phyloP scores from a whole-genome alignment of 768 basidiomycete species.

The Boletus fagicola region DNA sequence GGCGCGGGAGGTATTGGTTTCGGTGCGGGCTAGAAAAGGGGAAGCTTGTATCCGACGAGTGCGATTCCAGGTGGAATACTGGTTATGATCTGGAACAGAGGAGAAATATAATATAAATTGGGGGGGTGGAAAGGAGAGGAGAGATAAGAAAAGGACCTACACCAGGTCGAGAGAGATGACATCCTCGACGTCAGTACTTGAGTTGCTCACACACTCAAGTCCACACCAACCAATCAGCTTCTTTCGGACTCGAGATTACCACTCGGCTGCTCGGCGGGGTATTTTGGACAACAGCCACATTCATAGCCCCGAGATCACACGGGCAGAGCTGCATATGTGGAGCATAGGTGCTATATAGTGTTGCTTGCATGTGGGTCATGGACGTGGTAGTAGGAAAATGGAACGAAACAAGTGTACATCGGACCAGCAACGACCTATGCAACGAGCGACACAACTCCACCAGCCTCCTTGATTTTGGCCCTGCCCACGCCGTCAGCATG shows the following conservation, averaged over 20 bases:
- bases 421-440: slow-evolving; percentile 51
- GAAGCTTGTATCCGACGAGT: slow-evolving; percentile 50
- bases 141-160: slow-evolving; percentile 26
- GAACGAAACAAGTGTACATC: slow-evolving; percentile 27
- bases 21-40: slow-evolving; percentile 52
- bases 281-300: not conserved
- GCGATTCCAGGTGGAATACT: slow-evolving; percentile 59
- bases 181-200: slow-evolving; percentile 17
- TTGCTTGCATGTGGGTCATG: not conserved
- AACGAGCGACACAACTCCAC: slow-evolving; percentile 89
- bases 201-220: not conserved
- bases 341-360: not conserved
- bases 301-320: not conserved
- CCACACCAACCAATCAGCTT: not conserved
- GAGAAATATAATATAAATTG: not conserved
- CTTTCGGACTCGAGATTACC: not conserved
- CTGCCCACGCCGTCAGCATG: slow-evolving; percentile 31
- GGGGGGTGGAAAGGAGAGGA: not conserved
- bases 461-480: slow-evolving; percentile 87
- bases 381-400: not conserved
- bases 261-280: slow-evolving; percentile 5
- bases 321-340: not conserved
- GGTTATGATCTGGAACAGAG: slow-evolving; percentile 40
- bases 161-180: slow-evolving; percentile 39
- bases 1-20: slow-evolving; percentile 46